Evolutionary conservation across 805 yeast genomes (phyloP), one percentile per base, ranked within the genome.

Genomic region (Maudiozyma pseudohumilis): DNA sequence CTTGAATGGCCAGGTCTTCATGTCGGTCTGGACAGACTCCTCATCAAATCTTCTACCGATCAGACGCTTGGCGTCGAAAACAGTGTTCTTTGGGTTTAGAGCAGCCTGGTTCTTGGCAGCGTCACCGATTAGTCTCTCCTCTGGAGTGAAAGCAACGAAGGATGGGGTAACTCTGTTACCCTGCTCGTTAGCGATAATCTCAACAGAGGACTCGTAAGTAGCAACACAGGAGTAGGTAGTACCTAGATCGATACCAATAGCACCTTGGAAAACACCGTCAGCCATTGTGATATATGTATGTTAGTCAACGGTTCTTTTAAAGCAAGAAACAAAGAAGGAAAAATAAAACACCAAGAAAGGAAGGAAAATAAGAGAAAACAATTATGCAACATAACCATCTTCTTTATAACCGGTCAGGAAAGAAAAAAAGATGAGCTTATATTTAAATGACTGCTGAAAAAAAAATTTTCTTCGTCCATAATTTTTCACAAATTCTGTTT

Each of bases 251-350:
- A 89, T 89, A 81, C 98, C 98, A 66, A 86, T 83, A 70, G 92
- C 92, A 82, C 96, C 96, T 79, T 88, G 92, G 81, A 83, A 87
- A 74, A 87, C 92, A 81, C 95, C 95, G 77, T 87, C 96, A 80
- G 88, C 84, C 88, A 80, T 80, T 69, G 42, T 69, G 31, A 28
- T 16, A 20, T 35, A 21, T 21, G 9, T 29, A 35, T 8, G 29
- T 29, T 35, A 13, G 38, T 35, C 22, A 26, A 27, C 38, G 33
- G 31, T 21, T n/a, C 13, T 6, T 20, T 35, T 29, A 28, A 28
- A 23, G 16, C 21, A 22, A 3, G 3, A 34, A 15, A 22, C 8
- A 28, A 21, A 16, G 4, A 28, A 26, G 6, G 13, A 11, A n/a
- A 30, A 3, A 10, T 11, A 25, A 21, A 5, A 15, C 20, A 31